Evolutionary conservation across 202 grass and related monocot species (phyloP).

Genomic region (Digitaria exilis): DNA sequence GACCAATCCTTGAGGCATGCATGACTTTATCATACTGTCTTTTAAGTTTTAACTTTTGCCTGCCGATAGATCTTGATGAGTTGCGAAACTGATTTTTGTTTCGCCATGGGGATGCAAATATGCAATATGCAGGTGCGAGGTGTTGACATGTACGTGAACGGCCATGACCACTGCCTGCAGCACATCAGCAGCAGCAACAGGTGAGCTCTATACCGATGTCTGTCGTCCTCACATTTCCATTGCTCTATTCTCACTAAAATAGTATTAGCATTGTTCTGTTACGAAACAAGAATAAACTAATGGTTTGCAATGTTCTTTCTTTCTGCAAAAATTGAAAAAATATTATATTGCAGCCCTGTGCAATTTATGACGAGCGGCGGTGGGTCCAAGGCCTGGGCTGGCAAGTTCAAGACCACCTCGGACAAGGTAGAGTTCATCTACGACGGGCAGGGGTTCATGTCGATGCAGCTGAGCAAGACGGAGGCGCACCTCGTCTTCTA

Average conservation of each 20-base stretch:
- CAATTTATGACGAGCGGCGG: constrained; percentile 79
- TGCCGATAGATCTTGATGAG: not conserved
- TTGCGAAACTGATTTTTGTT: not conserved
- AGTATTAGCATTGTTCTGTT: not conserved
- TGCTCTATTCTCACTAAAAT: not conserved
- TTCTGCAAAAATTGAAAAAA: not conserved
- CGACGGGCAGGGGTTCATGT: constrained; percentile 84
- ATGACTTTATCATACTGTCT: not conserved
- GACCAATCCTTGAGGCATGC: constrained; percentile 59
- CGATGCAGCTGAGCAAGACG: constrained; percentile 50
- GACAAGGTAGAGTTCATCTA: constrained; percentile 78
- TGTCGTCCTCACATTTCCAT: not conserved
- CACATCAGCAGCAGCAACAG: constrained; percentile 72
- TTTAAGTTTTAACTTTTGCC: not conserved
- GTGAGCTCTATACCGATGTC: constrained; percentile 11
- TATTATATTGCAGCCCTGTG: constrained; percentile 47
- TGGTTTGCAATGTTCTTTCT: not conserved
- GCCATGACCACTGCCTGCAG: constrained; percentile 83
- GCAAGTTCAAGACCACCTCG: constrained; percentile 46
- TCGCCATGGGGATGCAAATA: not conserved
- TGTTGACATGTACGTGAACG: constrained; percentile 75
- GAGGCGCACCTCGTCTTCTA: constrained; percentile 58
- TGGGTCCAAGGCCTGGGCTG: constrained; percentile 77
- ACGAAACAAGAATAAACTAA: not conserved
- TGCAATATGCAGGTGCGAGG: constrained; percentile 50